These are phyloP conservation scores for Bolboschoenoplectus hybrid DNA, from an alignment of 202 grass and related monocot species.

Conservation along the genomic window DNA sequence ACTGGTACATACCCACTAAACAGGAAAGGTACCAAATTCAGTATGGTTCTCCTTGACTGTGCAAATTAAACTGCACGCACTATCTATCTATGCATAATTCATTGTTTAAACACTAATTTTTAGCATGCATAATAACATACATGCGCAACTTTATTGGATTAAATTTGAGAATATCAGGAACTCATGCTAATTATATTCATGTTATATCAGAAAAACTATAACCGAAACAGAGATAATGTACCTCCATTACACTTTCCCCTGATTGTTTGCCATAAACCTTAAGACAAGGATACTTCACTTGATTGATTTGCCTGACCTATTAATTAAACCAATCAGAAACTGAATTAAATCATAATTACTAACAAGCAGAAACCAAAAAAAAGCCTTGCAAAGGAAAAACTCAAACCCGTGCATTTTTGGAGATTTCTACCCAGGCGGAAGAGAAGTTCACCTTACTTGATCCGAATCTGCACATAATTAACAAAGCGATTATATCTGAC, in stretches of 20 bases:
- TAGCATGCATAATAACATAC: not conserved
- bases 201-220: not conserved
- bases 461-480: constrained; percentile 47
- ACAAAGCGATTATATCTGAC: too few species aligned
- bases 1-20: not conserved
- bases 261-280: constrained; percentile 49
- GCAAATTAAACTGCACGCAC: not conserved
- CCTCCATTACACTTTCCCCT: constrained; percentile 56
- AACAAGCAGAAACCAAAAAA: not conserved
- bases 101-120: not conserved
- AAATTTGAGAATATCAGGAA: constrained; percentile 8
- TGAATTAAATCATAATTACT: not conserved
- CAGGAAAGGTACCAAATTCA: constrained; percentile 7
- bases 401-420: constrained; percentile 53
- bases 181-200: not conserved
- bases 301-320: constrained; percentile 49
- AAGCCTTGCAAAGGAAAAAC: not conserved
- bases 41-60: not conserved
- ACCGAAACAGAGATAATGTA: constrained; percentile 37
- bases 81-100: not conserved
- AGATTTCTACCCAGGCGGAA: constrained; percentile 37
- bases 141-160: not conserved
- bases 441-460: constrained; percentile 42
- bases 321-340: constrained; percentile 31
- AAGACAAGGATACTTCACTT: constrained; percentile 25